These are phyloP conservation scores for Phytophthora citricola DNA, from an alignment of 352 stramenopile species.

Conservation along the genomic window DNA sequence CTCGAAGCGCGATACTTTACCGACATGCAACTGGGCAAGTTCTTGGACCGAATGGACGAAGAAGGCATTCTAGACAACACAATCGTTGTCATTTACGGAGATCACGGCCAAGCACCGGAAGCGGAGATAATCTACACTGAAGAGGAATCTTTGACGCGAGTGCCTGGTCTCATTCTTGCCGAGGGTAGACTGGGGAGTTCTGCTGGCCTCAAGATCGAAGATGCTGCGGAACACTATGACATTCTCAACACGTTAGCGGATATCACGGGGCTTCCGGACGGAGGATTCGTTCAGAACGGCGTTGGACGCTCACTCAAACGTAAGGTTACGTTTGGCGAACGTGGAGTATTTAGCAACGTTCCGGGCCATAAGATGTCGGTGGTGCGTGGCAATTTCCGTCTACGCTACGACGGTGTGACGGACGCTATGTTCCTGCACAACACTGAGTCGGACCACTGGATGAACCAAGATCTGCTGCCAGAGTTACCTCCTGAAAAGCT, in stretches of 20 bases:
- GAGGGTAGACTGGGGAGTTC: conserved; percentile 51
- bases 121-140: conserved; percentile 42
- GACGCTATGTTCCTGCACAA: conserved; percentile 57
- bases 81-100: conserved; percentile 60
- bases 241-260: conserved; percentile 70
- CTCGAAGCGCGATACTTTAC: conserved; percentile 64
- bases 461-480: conserved; percentile 42
- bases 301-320: conserved; percentile 66
- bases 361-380: conserved; percentile 53
- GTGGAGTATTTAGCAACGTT: conserved; percentile 59
- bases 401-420: conserved; percentile 49
- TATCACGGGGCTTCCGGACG: conserved; percentile 56
- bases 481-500: conserved; percentile 18
- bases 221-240: conserved; percentile 59
- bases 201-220: conserved; percentile 48
- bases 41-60: conserved; percentile 53
- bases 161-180: conserved; percentile 52
- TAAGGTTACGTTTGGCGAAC: conserved; percentile 25
- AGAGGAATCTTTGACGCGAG: conserved; percentile 48
- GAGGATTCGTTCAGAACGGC: conserved; percentile 60
- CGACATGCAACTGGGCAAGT: conserved; percentile 59
- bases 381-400: conserved; percentile 49
- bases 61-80: conserved; percentile 61
- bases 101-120: conserved; percentile 63
- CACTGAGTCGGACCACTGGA: conserved; percentile 39